These are phyloP conservation scores for Taiwanofungus camphoratus DNA, from an alignment of 1,284 basidiomycete genomes.

Conservation along the genomic window DNA sequence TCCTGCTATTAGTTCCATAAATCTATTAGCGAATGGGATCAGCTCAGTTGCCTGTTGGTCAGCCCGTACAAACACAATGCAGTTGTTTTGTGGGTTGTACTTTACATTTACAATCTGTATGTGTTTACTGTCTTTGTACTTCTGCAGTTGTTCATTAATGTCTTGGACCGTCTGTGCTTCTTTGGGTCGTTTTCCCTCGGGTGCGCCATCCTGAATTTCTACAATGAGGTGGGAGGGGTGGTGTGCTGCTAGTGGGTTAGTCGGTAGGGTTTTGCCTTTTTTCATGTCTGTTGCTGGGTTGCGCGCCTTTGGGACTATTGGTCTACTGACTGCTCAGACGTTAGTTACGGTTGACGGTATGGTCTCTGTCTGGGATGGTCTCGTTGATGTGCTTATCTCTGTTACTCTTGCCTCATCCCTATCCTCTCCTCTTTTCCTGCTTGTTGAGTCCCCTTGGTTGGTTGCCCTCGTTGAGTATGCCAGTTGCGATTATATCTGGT, in stretches of 20 bases:
- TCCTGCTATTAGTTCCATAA: neutral
- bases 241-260: slow-evolving; percentile 4
- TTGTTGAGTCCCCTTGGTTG: too few relatives aligned
- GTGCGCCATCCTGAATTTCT: slow-evolving; percentile 1
- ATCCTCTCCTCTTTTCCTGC: too few relatives aligned
- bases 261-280: too few relatives aligned
- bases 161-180: neutral
- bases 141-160: slow-evolving; percentile 2
- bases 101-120: slow-evolving; percentile 1
- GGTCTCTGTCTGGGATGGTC: too few relatives aligned
- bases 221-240: slow-evolving; percentile 2
- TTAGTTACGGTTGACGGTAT: too few relatives aligned
- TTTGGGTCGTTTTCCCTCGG: neutral
- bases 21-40: neutral
- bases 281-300: too few relatives aligned
- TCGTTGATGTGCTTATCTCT: too few relatives aligned
- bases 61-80: slow-evolving; percentile 1
- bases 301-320: too few relatives aligned
- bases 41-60: neutral
- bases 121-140: neutral
- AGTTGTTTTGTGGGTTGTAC: slow-evolving; percentile 5
- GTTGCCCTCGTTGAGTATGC: too few relatives aligned
- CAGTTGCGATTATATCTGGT: too few relatives aligned
- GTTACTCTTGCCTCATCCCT: too few relatives aligned
- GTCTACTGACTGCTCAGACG: too few relatives aligned